A percentile compares a stretch with the other conserved stretches of the same genome.
These are phyloP conservation scores for Pyrenochaeta sp. DNA, from an alignment of 2,329 filamentous ascomycete genomes.

Conservation along the genomic window DNA sequence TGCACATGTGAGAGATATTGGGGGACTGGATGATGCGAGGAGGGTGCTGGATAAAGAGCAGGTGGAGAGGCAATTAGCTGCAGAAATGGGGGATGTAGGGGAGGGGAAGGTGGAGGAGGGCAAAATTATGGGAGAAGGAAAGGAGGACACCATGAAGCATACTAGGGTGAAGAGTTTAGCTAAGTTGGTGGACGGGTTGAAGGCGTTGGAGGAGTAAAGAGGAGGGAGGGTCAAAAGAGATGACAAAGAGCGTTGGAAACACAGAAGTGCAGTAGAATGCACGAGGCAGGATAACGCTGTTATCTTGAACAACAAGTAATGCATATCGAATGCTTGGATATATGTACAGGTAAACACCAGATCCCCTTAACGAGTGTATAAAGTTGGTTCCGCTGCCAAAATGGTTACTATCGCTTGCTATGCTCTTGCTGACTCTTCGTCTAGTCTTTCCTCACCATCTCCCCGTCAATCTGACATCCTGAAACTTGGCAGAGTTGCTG, in stretches of 20 bases:
- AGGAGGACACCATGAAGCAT: conserved; percentile 17
- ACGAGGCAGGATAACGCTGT: neutral
- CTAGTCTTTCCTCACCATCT: neutral
- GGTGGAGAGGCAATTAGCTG: conserved; percentile 24
- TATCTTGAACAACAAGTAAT: neutral
- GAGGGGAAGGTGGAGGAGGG: neutral
- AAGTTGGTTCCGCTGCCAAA: conserved; percentile 16
- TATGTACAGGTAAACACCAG: conserved; percentile 24
- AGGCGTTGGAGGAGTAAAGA: conserved; percentile 32
- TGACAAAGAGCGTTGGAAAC: neutral
- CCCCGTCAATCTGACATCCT: too few species aligned
- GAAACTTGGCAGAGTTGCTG: neutral
- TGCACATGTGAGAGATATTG: conserved; percentile 44
- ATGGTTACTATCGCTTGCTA: neutral
- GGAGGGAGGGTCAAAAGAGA: neutral
- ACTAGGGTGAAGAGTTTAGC: conserved; percentile 32
- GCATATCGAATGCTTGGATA: neutral
- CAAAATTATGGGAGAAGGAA: neutral
- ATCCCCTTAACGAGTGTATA: conserved; percentile 24
- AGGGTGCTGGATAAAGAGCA: conserved; percentile 39
- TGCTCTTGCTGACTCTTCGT: conserved; percentile 9
- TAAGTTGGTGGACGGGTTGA: conserved; percentile 39
- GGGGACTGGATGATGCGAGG: conserved; percentile 45
- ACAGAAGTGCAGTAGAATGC: too few species aligned
- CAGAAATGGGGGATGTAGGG: conserved; percentile 4